Evolutionary conservation across 163 green algal genomes (phyloP), one percentile per base, ranked within the genome.

Genomic region (Volvox carteri): DNA sequence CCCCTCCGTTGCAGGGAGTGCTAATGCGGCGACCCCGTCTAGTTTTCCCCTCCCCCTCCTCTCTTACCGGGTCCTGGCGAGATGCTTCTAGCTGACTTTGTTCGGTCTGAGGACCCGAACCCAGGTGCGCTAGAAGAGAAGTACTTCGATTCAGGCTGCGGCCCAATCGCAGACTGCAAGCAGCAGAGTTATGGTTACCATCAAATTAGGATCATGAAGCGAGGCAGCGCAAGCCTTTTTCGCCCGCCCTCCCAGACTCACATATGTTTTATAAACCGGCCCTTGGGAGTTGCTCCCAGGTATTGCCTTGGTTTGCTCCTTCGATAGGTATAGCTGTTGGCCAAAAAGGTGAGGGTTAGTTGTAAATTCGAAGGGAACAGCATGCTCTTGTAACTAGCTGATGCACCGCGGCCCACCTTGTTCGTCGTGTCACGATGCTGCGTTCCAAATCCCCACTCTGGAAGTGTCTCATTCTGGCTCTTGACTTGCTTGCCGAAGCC

Each of bases 241-340:
- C 73, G 73, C 73, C 73, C 73, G 73, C 73, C 75, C 9, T 33
- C 33, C 39, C 44, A 30, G 23, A 90, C 92, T 92, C 50, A 94
- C 92, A 35, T 95, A 95, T 1, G 88, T 54, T 67, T 94, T 95
- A 91, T 96, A 96, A 0, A 95, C 91, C 18, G 95, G 90, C 7
- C 95, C 95, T 75, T 95, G 95, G 0, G 91, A 95, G 88, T 95
- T 93, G 92, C 92, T 96, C 19, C 92, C 94, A 21, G 89, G 74
- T 72, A 93, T 85, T 19, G 91, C 87, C 83, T 94, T 94, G 25
- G 93, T 89, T 84, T 96, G 94, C 78, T 95, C 93, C 79, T 89
- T 86, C 21, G 90, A 94, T 0, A 96, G 37, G 81, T 96, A 95
- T n/a, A 95, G 89, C 93, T 96, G 93, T 85, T 76, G 28, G 77